A percentile compares a stretch with the other conserved stretches of the same genome.
phyloP scores from a whole-genome alignment of 768 basidiomycete genomes.

The Suillus discolor region DNA sequence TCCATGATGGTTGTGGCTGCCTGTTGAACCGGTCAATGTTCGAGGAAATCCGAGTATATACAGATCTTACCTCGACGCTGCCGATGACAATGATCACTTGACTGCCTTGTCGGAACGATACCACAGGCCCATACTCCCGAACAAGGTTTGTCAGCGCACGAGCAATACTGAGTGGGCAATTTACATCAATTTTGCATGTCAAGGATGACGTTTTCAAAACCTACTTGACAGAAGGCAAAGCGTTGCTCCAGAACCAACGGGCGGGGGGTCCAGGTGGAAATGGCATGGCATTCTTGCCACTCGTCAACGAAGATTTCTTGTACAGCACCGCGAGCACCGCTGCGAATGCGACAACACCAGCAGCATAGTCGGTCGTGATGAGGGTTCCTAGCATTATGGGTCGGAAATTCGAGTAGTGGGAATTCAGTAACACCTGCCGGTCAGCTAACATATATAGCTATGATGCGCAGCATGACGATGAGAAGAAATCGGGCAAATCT shows the following conservation, averaged over 20 bases:
- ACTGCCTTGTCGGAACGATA: constrained; percentile 51
- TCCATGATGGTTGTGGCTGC: constrained; percentile 61
- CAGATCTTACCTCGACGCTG: neutral
- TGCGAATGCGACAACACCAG: constrained; percentile 7
- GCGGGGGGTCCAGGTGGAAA: constrained; percentile 12
- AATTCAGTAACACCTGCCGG: neutral
- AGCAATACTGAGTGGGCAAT: constrained; percentile 14
- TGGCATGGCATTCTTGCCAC: constrained; percentile 10
- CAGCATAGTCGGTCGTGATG: neutral
- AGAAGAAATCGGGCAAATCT: neutral
- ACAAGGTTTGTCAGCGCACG: constrained; percentile 52
- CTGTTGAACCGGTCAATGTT: constrained; percentile 28
- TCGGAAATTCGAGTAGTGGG: neutral
- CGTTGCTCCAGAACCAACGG: constrained; percentile 15
- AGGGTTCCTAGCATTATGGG: neutral
- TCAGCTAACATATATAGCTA: neutral
- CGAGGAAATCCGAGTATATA: neutral
- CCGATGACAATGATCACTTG: constrained; percentile 19
- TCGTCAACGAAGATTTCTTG: neutral
- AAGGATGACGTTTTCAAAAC: neutral
- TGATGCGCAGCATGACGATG: neutral
- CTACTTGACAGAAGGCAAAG: constrained; percentile 9
- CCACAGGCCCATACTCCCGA: constrained; percentile 59
- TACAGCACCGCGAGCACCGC: constrained; percentile 5
- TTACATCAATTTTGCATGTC: neutral